These are phyloP conservation scores for Komagataella populi DNA, from an alignment of 805 yeast species.

Conservation along the genomic window DNA sequence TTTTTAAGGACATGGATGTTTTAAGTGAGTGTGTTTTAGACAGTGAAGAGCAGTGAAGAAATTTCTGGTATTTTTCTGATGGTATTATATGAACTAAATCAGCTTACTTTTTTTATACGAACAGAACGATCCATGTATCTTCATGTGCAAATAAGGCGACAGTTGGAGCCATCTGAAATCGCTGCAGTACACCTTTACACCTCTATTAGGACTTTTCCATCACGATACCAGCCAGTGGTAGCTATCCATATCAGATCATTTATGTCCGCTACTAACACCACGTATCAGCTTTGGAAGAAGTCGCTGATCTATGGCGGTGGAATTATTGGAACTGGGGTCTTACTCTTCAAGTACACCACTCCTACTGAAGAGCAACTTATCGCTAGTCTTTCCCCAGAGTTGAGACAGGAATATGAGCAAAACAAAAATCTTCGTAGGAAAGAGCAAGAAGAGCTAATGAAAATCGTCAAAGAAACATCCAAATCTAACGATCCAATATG, in stretches of 20 bases:
- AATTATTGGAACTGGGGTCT: constrained; percentile 59
- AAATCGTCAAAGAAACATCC: constrained; percentile 48
- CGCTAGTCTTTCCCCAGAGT: constrained; percentile 67
- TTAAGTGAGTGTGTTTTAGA: neutral
- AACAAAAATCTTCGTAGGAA: constrained; percentile 46
- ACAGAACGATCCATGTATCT: neutral
- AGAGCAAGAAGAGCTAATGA: constrained; percentile 61
- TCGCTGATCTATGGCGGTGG: constrained; percentile 37
- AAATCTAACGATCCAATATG: constrained; percentile 68
- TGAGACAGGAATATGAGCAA: constrained; percentile 59
- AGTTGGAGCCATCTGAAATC: neutral
- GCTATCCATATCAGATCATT: neutral
- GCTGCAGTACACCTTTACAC: neutral
- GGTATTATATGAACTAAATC: neutral
- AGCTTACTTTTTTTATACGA: neutral
- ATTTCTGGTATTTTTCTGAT: neutral
- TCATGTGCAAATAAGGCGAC: neutral
- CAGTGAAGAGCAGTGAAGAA: neutral
- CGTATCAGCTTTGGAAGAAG: constrained; percentile 13
- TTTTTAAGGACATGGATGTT: neutral
- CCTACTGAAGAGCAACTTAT: constrained; percentile 80
- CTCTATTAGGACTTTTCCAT: neutral
- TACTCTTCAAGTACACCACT: constrained; percentile 57
- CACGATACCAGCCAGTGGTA: neutral
- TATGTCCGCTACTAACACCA: constrained; percentile 2